These are phyloP conservation scores for Prunus armeniaca DNA, from an alignment of 306 rosid species.

Conservation along the genomic window DNA sequence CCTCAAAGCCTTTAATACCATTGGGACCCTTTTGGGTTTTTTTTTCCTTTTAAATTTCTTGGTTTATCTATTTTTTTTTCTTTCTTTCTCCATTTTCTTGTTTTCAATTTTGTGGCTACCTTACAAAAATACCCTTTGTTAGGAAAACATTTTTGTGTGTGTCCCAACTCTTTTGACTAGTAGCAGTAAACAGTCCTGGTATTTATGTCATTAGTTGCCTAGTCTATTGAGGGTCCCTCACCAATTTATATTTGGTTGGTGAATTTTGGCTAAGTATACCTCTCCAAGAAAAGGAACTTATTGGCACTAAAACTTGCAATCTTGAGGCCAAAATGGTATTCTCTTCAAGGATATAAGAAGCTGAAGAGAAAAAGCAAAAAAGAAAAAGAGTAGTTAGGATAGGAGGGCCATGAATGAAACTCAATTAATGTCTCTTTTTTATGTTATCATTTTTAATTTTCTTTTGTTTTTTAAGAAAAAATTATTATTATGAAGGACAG, in stretches of 20 bases:
- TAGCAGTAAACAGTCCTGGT: slow-evolving; percentile 21
- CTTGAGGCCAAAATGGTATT: neutral
- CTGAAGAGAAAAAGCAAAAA: slow-evolving; percentile 27
- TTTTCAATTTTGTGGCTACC: slow-evolving; percentile 20
- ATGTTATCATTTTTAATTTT: neutral
- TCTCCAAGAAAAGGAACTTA: slow-evolving; percentile 14
- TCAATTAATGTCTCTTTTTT: neutral
- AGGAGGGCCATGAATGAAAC: neutral
- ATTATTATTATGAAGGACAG: neutral
- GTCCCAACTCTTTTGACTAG: slow-evolving; percentile 14
- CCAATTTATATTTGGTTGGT: slow-evolving; percentile 32
- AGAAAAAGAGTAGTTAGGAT: neutral
- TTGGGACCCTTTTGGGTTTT: slow-evolving; percentile 22
- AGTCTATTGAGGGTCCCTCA: slow-evolving; percentile 26
- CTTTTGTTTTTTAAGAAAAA: neutral
- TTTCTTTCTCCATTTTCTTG: neutral
- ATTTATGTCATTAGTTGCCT: slow-evolving; percentile 26
- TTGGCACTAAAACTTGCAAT: neutral
- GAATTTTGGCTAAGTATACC: slow-evolving; percentile 22
- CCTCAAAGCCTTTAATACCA: slow-evolving; percentile 47
- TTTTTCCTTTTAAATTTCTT: neutral
- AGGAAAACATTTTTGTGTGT: slow-evolving; percentile 4
- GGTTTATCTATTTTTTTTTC: neutral
- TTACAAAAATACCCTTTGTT: slow-evolving; percentile 9
- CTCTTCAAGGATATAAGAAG: neutral